Percentiles rank a stretch among this genome's conserved stretches.
Conservation (phyloP, 2,329 filamentous ascomycete species). For the Dactylellina parvicollis region DNA sequence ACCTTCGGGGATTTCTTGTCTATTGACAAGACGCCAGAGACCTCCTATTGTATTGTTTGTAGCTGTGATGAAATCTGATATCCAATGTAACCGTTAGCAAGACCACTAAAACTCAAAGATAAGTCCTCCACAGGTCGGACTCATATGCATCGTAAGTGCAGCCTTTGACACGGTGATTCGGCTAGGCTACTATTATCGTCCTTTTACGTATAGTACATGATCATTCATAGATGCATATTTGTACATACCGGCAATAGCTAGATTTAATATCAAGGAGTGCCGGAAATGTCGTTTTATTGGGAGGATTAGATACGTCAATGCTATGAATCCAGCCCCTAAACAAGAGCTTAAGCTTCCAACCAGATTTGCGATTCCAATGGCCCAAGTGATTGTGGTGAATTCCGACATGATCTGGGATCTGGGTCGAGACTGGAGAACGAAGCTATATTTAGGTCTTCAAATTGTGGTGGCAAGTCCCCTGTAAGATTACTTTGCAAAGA, state of each 20-base stretch:
- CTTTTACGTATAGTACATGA: too few relatives aligned
- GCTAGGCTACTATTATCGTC: too few relatives aligned
- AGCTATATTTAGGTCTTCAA: background rate
- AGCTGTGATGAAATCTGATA: conserved; percentile 62
- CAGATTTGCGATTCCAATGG: conserved; percentile 33
- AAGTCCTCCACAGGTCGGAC: too few relatives aligned
- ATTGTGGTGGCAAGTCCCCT: too few relatives aligned
- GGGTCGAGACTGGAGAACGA: background rate
- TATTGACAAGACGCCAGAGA: conserved; percentile 59
- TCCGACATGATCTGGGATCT: background rate
- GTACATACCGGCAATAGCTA: conserved; percentile 47
- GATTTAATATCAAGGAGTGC: conserved; percentile 46
- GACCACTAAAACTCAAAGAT: too few relatives aligned
- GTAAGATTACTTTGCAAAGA: too few relatives aligned
- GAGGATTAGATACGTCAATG: conserved; percentile 46
- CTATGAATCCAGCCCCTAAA: conserved; percentile 46
- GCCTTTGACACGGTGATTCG: too few relatives aligned
- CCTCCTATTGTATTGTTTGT: conserved; percentile 64
- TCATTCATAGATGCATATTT: too few relatives aligned
- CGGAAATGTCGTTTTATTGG: conserved; percentile 52
- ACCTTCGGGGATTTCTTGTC: conserved; percentile 58
- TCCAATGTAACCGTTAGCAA: background rate
- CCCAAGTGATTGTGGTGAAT: conserved; percentile 17
- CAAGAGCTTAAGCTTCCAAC: conserved; percentile 42
- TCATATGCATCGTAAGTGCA: too few relatives aligned